Base-by-base conservation (phyloP, 2,329 filamentous ascomycete species). In the Chaetomium strumarium region DNA sequence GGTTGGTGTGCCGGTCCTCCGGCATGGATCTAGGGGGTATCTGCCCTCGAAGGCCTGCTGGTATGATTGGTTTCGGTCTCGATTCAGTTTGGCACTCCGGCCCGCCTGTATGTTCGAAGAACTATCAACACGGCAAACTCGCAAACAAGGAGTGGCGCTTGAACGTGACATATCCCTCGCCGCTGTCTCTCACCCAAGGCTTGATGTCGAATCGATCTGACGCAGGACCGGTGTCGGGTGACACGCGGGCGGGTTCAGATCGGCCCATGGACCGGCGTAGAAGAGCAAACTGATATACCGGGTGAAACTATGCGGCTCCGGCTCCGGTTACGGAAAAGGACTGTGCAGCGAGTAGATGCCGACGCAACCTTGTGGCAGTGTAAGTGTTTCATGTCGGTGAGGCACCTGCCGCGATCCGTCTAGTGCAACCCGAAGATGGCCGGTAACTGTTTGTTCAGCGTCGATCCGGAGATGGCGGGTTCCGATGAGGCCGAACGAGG, bases 161-260 rank as follows among this genome's bases (percentile, higher is more conserved):
- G 24, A 24, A 24, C 24, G 30, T 29, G 30, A 34, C 24, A 31
- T 47, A 30, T 30, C n/a, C n/a, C 20, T 39, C 16, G 31, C 33
- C 13, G 49, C 47, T 52, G 8, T 39, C 34, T 49, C 40, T 51
- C 38, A 36, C 34, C 37, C 38, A 52, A 41, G 45, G 40, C 16
- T 41, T 49, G 45, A 33, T 33, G 45, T 47, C 17, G 39, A 55
- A 55, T 44, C 31, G 51, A 55, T 51, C 51, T 43, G 46, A 46
- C 16, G 55, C 52, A 53, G 55, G 48, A 19, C 29, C 24, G 42
- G 38, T 41, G 36, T 57, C 50, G 54, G 41, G 55, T 58, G 59
- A 57, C 56, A 58, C 48, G 57, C 58, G 55, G 57, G 24, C 51
- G 48, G 20, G 16, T 50, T 39, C 38, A 52, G 41, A 48, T 41